These are phyloP conservation scores for Phytophthora lateralis DNA, from an alignment of 352 stramenopile genomes.

Conservation along the genomic window DNA sequence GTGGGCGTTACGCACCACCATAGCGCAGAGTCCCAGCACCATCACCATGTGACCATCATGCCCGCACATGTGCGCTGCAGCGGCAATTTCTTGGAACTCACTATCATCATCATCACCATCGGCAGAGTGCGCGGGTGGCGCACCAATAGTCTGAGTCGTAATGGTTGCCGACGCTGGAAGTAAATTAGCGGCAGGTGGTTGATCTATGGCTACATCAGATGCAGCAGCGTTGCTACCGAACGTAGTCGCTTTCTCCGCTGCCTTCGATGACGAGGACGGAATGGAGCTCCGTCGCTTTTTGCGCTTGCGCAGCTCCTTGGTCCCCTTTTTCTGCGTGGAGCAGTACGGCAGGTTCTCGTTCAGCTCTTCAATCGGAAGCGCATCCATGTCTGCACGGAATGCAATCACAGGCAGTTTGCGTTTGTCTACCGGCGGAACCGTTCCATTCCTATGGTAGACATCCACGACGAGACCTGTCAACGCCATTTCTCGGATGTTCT, in stretches of 20 bases:
- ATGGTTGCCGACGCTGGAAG: constrained; percentile 26
- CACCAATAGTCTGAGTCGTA: constrained; percentile 33
- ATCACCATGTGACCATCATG: constrained; percentile 97
- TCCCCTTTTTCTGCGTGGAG: constrained; percentile 67
- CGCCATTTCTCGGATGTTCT: constrained; percentile 78
- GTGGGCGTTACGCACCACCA: constrained; percentile 77
- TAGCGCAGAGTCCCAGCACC: constrained; percentile 88
- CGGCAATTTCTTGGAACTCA: constrained; percentile 26
- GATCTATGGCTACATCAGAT: constrained; percentile 29
- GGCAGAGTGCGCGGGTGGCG: constrained; percentile 38
- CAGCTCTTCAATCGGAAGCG: constrained; percentile 90
- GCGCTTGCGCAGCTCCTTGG: constrained; percentile 60
- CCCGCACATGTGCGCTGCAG: constrained; percentile 92
- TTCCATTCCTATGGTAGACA: constrained; percentile 80
- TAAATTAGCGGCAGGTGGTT: constrained; percentile 11
- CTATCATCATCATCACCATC: constrained; percentile 40
- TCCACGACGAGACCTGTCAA: constrained; percentile 91
- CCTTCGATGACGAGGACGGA: constrained; percentile 12
- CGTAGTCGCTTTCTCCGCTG: background rate
- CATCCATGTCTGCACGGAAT: constrained; percentile 96
- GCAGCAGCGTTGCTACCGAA: constrained; percentile 11
- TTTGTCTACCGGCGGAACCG: constrained; percentile 51
- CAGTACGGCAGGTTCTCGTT: constrained; percentile 83
- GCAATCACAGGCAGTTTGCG: constrained; percentile 86
- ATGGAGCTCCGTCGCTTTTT: constrained; percentile 66